Percentiles rank a stretch among this genome's conserved stretches.
These are phyloP conservation scores for Yamadazyma paraphyllophila DNA, from an alignment of 805 yeast genomes.

Conservation along the genomic window DNA sequence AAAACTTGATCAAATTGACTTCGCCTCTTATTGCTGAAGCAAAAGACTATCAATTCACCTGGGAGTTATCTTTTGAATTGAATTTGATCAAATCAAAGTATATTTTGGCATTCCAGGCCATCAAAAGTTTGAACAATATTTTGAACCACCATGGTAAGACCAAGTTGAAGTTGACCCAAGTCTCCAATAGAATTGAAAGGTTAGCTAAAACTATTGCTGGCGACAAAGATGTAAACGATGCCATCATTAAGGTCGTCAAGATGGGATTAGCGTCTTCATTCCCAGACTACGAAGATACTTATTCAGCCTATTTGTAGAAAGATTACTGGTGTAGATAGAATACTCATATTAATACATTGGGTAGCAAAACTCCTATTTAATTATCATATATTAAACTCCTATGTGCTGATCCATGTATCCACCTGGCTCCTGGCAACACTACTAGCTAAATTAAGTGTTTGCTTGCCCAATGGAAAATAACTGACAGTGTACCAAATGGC, in stretches of 20 bases:
- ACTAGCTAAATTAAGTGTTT: constrained; percentile 41
- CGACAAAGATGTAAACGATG: constrained; percentile 43
- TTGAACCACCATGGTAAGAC: constrained; percentile 22
- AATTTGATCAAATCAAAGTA: constrained; percentile 44
- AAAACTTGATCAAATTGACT: constrained; percentile 40
- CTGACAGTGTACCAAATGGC: constrained; percentile 47
- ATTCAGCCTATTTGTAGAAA: constrained; percentile 2
- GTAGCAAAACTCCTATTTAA: too few relatives aligned
- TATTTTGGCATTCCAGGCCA: constrained; percentile 44
- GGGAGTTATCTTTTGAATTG: constrained; percentile 44
- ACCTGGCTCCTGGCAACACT: constrained; percentile 44
- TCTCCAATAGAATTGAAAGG: constrained; percentile 31
- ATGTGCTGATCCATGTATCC: constrained; percentile 41
- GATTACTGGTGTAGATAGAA: neutral
- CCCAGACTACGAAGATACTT: constrained; percentile 22
- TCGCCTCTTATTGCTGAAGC: constrained; percentile 44
- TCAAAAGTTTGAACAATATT: constrained; percentile 41
- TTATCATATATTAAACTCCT: constrained; percentile 3
- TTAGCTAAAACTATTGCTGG: constrained; percentile 28
- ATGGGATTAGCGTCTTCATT: constrained; percentile 35
- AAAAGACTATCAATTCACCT: constrained; percentile 32
- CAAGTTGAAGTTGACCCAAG: constrained; percentile 16
- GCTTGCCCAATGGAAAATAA: constrained; percentile 47
- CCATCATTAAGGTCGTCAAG: constrained; percentile 42
- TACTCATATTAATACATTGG: neutral